A percentile compares a stretch with the other conserved stretches of the same genome.
Conservation (phyloP, 768 basidiomycete species). For the Cystoderma amianthinum region DNA sequence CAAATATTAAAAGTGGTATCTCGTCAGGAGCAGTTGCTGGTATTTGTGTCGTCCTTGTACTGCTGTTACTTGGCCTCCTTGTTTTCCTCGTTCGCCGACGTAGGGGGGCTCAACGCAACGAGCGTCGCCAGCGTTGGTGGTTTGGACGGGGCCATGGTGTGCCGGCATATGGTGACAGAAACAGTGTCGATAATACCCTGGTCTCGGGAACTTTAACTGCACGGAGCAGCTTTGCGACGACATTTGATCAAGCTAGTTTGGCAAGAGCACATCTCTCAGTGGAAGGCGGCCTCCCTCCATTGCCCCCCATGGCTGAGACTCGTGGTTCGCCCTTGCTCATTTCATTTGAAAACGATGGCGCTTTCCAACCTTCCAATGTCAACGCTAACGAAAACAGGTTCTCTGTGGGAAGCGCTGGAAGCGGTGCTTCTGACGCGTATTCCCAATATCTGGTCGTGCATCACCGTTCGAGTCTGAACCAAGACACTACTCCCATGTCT, state of each 20-base stretch:
- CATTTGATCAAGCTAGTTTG: constrained; percentile 32
- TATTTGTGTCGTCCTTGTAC: constrained; percentile 25
- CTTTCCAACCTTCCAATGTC: constrained; percentile 8
- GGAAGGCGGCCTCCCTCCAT: constrained; percentile 20
- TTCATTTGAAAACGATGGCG: constrained; percentile 17
- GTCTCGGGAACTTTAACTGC: constrained; percentile 19
- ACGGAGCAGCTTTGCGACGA: constrained; percentile 63
- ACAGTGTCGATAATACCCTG: constrained; percentile 8
- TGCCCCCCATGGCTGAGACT: constrained; percentile 53
- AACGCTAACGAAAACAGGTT: constrained; percentile 15
- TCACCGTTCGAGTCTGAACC: constrained; percentile 13
- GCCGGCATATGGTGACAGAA: constrained; percentile 17
- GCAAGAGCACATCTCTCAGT: too few relatives aligned
- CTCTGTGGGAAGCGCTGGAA: constrained; percentile 33
- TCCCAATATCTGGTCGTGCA: constrained; percentile 33
- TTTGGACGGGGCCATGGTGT: constrained; percentile 18
- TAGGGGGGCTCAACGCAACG: constrained; percentile 29
- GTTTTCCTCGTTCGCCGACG: constrained; percentile 42
- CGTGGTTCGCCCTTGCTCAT: constrained; percentile 30
- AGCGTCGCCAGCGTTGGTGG: constrained; percentile 42
- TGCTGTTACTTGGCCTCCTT: constrained; percentile 26
- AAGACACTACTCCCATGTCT: constrained; percentile 46
- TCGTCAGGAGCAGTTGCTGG: constrained; percentile 42
- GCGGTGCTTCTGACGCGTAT: constrained; percentile 23
- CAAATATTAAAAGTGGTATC: constrained; percentile 16